Base-by-base conservation (phyloP, 768 basidiomycete genomes). In the Amanita pallidorosea region DNA sequence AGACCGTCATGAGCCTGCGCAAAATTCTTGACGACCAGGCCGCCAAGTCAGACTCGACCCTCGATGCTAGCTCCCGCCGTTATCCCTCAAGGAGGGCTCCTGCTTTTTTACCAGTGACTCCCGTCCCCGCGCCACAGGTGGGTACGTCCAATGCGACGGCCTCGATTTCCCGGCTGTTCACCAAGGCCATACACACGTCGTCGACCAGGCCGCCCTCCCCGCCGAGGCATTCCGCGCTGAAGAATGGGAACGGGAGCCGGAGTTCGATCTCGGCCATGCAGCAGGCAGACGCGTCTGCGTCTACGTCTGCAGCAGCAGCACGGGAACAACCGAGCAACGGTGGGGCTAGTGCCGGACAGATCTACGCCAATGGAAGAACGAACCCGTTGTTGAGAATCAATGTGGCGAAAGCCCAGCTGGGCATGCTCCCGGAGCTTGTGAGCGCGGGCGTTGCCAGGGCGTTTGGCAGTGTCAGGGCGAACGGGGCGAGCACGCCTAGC, bases 141-240 rank as follows among this genome's bases (percentile, higher is more conserved):
- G 72, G 76, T n/a, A 83, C 83, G 4, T 85, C 83, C 3, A 84
- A 70, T 4, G 82, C 88, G 1, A 90, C 88, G 2, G 88, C 87
- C 1, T 84, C 81, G 25, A 72, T 90, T 44, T 87, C 85, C 20
- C 73, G 83, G n/a, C 73, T 89, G 12, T 84, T 83, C 57, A 86
- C 85, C 1, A 83, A 80, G 54, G 72, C 64, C 29, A 69, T 61
- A 37, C 72, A 74, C 56, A 73, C 80, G 2, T 75, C 79, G 13
- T 83, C 83, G 3, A 81, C 85, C 1, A 74, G 80, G 4, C 68
- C 81, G 2, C 79, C 76, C 3, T 78, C 77, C 0, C 81, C 82
- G 0, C 84, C 85, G 11, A 63, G 67, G 7, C 67, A 67, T 25
- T 71, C 70, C 25, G 67, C 69, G 2, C 65, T 73, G 67, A 73